phyloP scores from a whole-genome alignment of 2,329 filamentous ascomycete species.

The Ceratocystiopsis sp. region DNA sequence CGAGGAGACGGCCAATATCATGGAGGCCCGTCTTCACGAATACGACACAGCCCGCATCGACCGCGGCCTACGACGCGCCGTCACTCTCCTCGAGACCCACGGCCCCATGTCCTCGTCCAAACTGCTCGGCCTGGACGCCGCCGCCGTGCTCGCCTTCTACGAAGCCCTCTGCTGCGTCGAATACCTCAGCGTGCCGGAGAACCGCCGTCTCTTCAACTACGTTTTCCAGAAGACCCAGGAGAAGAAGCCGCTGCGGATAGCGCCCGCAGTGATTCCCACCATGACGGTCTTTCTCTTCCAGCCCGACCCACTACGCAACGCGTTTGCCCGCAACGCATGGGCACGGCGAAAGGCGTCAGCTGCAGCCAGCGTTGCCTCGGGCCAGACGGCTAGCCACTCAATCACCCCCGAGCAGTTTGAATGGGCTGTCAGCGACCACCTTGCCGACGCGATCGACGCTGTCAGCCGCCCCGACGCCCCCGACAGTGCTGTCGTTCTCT shows the following conservation, averaged over 20 bases:
- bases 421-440: constrained; percentile 63
- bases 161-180: constrained; percentile 74
- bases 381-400: constrained; percentile 15
- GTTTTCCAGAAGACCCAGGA: constrained; percentile 70
- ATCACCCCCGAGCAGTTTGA: constrained; percentile 65
- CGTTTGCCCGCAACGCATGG: constrained; percentile 56
- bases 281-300: constrained; percentile 78
- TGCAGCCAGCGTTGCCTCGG: no score
- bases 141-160: constrained; percentile 65
- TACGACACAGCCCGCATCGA: constrained; percentile 19
- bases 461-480: constrained; percentile 33
- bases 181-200: constrained; percentile 44
- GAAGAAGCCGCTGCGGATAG: constrained; percentile 62
- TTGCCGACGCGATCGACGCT: constrained; percentile 48
- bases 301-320: constrained; percentile 40
- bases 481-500: constrained; percentile 39
- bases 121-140: constrained; percentile 29
- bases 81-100: constrained; percentile 28
- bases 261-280: constrained; percentile 56
- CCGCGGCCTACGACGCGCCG: constrained; percentile 28
- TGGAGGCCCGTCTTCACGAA: constrained; percentile 22
- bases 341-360: constrained; percentile 36
- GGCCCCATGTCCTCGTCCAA: constrained; percentile 28
- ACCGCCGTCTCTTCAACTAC: constrained; percentile 50
- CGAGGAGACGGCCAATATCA: constrained; percentile 20